Evolutionary conservation across 768 basidiomycete genomes (phyloP), one percentile per base, ranked within the genome.

Genomic region (Boletellus ananas): DNA sequence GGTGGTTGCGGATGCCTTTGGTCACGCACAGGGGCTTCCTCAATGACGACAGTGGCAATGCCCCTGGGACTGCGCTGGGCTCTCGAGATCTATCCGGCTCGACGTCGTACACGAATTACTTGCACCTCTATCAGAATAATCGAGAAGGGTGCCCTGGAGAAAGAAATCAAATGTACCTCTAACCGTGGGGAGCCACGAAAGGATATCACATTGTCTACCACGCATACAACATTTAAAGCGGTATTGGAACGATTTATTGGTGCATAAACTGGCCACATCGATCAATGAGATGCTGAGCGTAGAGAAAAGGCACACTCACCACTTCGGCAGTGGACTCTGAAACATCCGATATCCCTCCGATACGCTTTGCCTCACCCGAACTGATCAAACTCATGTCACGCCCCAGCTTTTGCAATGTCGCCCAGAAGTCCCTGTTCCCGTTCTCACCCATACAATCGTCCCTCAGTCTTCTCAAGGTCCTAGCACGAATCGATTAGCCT

Each of bases 381-480:
- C 73, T 74, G 48, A 91, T 89, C 44, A 88, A 67, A 58, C 84
- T 79, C 45, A 90, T 69, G 13, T 62, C 59, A 34, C 74, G 72
- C 3, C 86, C 85, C 43, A 70, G 45, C 25, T 72, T 58, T 69
- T 79, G 57, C 34, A 90, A 66, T 34, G 75, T 72, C 8, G 66
- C 56, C 90, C 89, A 92, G 59, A 93, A 90, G 9, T 72, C 78
- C 18, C 63, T 59, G 62, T 90, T 88, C 6, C 87, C 86, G 4
- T 78, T 77, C 41, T 76, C 58, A 6, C 70, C 59, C 2, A 71
- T 48, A 56, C 87, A 90, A 12, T 72, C 76, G 12, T 74, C 61
- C 57, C 80, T 84, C 17, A 92, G 68, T 18, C 80, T 72, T 13
- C 61, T 66, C 40, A 91, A 53, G 61, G 90, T 89, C 14, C 89